A percentile compares a stretch with the other conserved stretches of the same genome.
phyloP scores from a whole-genome alignment of 495 filamentous ascomycete genomes.

The Trichoderma virens region DNA sequence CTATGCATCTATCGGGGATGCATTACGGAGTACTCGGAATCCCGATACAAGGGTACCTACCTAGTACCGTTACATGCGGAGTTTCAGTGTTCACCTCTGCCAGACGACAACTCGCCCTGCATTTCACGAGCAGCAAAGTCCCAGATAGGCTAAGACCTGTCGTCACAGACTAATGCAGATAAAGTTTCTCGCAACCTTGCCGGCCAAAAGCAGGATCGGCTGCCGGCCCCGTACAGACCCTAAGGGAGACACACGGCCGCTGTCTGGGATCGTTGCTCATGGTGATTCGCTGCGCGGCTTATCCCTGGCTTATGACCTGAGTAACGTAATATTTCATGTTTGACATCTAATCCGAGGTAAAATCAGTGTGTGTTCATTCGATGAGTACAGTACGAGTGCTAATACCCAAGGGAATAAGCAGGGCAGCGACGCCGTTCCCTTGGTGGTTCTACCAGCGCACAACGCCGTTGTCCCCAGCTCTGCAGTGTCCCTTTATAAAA shows the following conservation, averaged over 20 bases:
- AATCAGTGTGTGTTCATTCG: background rate
- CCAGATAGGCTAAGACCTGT: background rate
- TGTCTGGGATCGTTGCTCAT: background rate
- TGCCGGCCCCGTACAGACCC: background rate
- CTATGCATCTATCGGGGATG: background rate
- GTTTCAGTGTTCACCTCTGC: background rate
- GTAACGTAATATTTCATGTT: background rate
- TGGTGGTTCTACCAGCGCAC: background rate
- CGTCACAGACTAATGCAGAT: background rate
- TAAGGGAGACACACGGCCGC: background rate
- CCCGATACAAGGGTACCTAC: background rate
- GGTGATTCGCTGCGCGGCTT: background rate
- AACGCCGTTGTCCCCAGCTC: background rate
- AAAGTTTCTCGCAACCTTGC: background rate
- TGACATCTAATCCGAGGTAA: background rate
- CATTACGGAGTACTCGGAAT: background rate
- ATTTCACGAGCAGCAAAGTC: background rate
- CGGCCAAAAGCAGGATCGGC: background rate
- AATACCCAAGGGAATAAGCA: background rate
- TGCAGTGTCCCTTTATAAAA: background rate
- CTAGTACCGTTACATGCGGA: background rate
- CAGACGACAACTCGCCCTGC: background rate
- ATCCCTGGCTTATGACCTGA: background rate
- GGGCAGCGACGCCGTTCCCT: background rate
- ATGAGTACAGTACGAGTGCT: background rate